Conservation (phyloP, 2,329 filamentous ascomycete species). For the Lachnellula arida region DNA sequence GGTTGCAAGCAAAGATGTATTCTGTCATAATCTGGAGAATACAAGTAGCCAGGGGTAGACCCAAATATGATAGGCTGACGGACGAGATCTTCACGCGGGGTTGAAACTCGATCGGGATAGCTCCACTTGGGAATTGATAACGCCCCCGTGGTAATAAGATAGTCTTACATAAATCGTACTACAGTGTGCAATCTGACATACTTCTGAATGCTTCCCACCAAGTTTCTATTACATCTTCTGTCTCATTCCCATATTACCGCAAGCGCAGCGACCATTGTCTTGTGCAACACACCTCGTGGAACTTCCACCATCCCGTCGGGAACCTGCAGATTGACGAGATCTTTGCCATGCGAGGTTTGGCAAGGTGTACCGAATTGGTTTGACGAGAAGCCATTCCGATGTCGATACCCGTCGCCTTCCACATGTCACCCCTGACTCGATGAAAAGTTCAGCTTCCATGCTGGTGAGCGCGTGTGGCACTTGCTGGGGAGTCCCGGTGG, state of each 20-base stretch:
- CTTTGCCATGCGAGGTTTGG: not conserved
- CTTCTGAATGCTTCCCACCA: not conserved
- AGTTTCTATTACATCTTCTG: not conserved
- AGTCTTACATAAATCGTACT: not conserved
- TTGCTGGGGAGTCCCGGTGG: not conserved
- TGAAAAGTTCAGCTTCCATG: not conserved
- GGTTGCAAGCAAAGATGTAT: not conserved
- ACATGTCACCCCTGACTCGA: not conserved
- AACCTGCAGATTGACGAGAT: constrained; percentile 6
- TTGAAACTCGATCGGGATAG: not conserved
- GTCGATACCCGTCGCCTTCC: not conserved
- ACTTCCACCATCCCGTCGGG: constrained; percentile 1
- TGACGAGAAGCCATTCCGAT: not conserved
- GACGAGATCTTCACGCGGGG: not conserved
- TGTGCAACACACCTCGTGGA: not conserved
- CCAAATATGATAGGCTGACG: not conserved
- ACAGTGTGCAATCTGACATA: not conserved
- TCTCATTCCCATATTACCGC: not conserved
- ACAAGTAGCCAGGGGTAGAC: not conserved
- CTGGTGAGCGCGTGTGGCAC: not conserved
- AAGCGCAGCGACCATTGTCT: not conserved
- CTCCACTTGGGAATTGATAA: not conserved
- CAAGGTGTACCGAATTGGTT: not conserved
- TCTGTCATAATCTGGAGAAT: not conserved
- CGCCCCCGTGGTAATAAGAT: not conserved